Conservation (phyloP, 1,284 basidiomycete genomes). For the Microstroma glucosiphilum region DNA sequence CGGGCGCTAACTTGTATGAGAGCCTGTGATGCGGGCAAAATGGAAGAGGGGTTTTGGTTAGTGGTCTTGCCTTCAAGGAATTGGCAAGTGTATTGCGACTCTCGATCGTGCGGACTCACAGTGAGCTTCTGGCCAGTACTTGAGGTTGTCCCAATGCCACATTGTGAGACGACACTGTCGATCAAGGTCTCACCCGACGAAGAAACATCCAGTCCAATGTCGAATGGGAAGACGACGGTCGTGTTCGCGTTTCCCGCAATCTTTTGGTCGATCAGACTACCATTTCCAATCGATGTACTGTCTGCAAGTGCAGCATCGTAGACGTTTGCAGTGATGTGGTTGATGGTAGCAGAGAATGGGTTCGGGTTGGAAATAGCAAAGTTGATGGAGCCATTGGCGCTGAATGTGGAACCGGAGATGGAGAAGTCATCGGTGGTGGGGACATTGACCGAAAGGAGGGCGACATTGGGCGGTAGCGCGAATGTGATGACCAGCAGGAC, state of each 20-base stretch:
- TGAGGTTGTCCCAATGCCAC: neutral
- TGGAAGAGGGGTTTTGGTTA: neutral
- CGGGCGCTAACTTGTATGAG: constrained; percentile 28
- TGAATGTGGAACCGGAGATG: constrained; percentile 26
- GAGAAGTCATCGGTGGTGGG: constrained; percentile 22
- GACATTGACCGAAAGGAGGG: constrained; percentile 23
- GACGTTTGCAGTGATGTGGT: constrained; percentile 28
- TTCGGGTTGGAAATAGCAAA: constrained; percentile 46
- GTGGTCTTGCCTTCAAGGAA: neutral
- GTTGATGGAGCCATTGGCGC: constrained; percentile 38
- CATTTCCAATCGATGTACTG: constrained; percentile 25
- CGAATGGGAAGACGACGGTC: constrained; percentile 57
- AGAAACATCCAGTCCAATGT: neutral
- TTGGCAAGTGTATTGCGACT: neutral
- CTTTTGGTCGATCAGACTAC: constrained; percentile 56
- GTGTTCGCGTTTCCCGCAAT: constrained; percentile 64
- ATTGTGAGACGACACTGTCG: neutral
- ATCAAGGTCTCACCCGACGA: neutral
- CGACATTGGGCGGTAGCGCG: constrained; percentile 43
- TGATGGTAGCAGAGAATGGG: constrained; percentile 40
- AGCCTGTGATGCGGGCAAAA: constrained; percentile 13
- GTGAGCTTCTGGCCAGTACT: neutral
- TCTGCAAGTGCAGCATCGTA: neutral
- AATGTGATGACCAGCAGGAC: constrained; percentile 39
- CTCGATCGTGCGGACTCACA: neutral